Evolutionary conservation across 441 rosid species (phyloP), one percentile per base, ranked within the genome.

Genomic region (Rhodomyrtus psidioides): DNA sequence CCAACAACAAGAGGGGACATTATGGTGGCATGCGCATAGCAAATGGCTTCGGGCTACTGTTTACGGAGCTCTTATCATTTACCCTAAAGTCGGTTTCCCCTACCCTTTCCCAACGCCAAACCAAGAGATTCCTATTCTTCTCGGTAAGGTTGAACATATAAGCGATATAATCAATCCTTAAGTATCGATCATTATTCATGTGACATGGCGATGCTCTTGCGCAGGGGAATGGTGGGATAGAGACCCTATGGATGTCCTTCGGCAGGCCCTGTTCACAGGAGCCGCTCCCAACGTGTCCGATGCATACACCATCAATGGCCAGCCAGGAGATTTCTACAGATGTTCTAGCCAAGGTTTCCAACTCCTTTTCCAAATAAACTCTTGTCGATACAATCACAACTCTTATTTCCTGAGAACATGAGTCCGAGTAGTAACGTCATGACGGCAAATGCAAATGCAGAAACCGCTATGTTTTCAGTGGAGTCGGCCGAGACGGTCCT

Each of bases 21-120:
- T 94, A 74, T 93, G 96, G 96, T 94, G 96, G 96, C 96, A 94
- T 85, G 96, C 96, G 53, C 96, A 93, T 84, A 92, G 95, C 90
- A 83, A 89, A 86, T 94, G 95, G 95, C 94, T 93, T 19, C 85
- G 96, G 91, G 96, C 96, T 82, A 94, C 96, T 21, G 94, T 94
- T 79, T 92, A 94, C 34, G 96, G 96, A 79, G 95, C 96, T 86
- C 88, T 94, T 90, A 89, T 93, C 85, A 89, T 94, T 76, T 91
- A 89, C 62, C 96, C 95, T 42, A 88, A 84, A 23, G 86, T 90
- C 81, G 93, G 94, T 44, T 84, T 88, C 84, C 92, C 92, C 27
- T 94, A 93, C 82, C 95, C 95, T 75, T 94, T 92, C 85, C 91
- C 93, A 28, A 79, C 87, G 89, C 95, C 97, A 82, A 92, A 88